Base-by-base conservation (phyloP, 306 rosid genomes). In the Malus orientalis region DNA sequence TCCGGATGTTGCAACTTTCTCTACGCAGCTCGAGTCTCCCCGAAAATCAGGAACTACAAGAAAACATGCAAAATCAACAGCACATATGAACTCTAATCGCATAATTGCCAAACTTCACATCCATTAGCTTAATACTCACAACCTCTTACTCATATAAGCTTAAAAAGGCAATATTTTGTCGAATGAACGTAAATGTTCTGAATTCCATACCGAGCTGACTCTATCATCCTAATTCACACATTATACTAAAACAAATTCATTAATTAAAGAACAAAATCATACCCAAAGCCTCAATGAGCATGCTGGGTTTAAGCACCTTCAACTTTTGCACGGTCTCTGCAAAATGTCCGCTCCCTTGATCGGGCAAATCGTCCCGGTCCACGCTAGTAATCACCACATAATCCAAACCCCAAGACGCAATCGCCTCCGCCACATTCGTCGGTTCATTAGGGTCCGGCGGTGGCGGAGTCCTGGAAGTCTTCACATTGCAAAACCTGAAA, bases 311-410 rank as follows among this genome's bases (percentile, higher is more conserved):
- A 81, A 96, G 79, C 18, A 18, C 73, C 93, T 96, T 96, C 85
- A 96, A 79, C 85, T 87, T 96, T 69, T 85, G 91, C 79, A 96
- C 98, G 9, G 99, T 96, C 87, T 96, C 96, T 2, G 99, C 78
- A 84, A 96, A 96, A 88, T 96, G 97, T 32, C 88, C 93, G 78
- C 99, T 92, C 81, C 99, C 99, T 81, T 96, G 99, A 85, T 96
- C 99, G 70, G 91, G 84, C 63, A 96, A 83, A 87, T 96, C 99
- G 79, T 96, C 99, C 75, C 98, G 89, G 80, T 96, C 99, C 80
- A 96, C 99, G 74, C 99, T 96, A 2, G 99, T 96, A 81, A 96
- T 92, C 71, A 96, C 99, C 81, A 96, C 99, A 75, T 96, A 96
- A 74, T 88, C 99, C 93, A 96, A 86, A 74, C 99, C 99, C 99